Evolutionary conservation across 129 eudicot genomes (phyloP), one percentile per base, ranked within the genome.

Genomic region (Chrysanthemum lavandulifolium): DNA sequence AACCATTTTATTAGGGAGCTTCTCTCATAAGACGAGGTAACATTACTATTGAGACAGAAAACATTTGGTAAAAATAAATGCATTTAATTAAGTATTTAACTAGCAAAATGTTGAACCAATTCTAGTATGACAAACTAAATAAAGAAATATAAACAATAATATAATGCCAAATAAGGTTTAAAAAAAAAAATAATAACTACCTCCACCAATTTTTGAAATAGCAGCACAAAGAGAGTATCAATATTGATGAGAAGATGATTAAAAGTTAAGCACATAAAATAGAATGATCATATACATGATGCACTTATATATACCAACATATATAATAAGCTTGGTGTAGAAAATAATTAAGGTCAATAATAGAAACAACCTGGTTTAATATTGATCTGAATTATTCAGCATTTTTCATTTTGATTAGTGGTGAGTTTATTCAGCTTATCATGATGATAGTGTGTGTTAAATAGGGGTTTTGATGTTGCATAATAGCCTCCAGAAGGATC

Each of bases 281-380:
- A 31, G 36, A 31, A 31, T 31, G 36, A 52, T 36, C 43, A 51
- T 52, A 11, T 52, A 13, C 56, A 52, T 14, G 40, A 33, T 33
- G 36, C 36, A 31, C 29, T 27, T 19, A 19, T 19, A 19, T 27
- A 27, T 27, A 27, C 3, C 29, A 27, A 27, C 29, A 50, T 49
- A 8, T 50, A 8, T 5, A 6, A 52, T 52, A 52, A 11, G n/a
- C 65, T 55, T 25, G 11, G 36, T 52, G 2, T 2, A 15, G 25
- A 57, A 57, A 7, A 48, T 5, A 67, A 48, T 15, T 49, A 73
- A 62, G 10, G 5, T 57, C 10, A 63, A 48, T 36, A 36, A 13
- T 13, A 57, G n/a, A 51, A 65, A 53, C 27, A 18, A 65, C 65
- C 72, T 65, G 66, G 62, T 73, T 62, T 50, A 70, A 40, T 65